A percentile compares a stretch with the other conserved stretches of the same genome.
These are phyloP conservation scores for Gnomoniopsis sp. DNA, from an alignment of 2,329 filamentous ascomycete genomes.

Conservation along the genomic window DNA sequence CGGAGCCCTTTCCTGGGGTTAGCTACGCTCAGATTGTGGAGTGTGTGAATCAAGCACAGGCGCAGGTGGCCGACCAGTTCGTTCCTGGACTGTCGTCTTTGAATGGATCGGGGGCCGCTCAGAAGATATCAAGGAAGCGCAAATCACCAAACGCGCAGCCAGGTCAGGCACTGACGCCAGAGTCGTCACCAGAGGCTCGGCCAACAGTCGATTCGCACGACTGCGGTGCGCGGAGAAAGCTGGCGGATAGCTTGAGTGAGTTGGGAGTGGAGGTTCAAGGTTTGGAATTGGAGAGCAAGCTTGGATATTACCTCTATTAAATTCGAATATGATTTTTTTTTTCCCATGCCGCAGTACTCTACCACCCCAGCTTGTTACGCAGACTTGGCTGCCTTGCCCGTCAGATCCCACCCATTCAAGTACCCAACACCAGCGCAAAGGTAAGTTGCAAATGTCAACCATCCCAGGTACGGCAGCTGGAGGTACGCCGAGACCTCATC, in stretches of 20 bases:
- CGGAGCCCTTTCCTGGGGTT: slow-evolving; percentile 23
- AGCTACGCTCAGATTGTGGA: slow-evolving; percentile 24
- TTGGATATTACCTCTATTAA: slow-evolving; percentile 27
- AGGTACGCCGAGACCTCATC: slow-evolving; percentile 72
- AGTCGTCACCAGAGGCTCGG: slow-evolving; percentile 22
- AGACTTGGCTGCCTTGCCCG: slow-evolving; percentile 27
- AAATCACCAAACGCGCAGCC: slow-evolving; percentile 15
- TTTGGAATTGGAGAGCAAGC: slow-evolving; percentile 26
- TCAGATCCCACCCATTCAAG: slow-evolving; percentile 66
- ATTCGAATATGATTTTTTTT: not conserved
- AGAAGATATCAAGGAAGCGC: slow-evolving; percentile 7
- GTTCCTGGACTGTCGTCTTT: slow-evolving; percentile 5
- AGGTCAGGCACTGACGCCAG: slow-evolving; percentile 19
- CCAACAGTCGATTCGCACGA: slow-evolving; percentile 15
- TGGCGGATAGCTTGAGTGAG: slow-evolving; percentile 19
- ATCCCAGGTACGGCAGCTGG: slow-evolving; percentile 79
- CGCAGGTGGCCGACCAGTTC: slow-evolving; percentile 1
- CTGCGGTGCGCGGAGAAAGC: slow-evolving; percentile 18
- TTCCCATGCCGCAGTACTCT: not conserved
- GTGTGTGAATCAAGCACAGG: slow-evolving; percentile 22
- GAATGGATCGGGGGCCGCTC: not conserved
- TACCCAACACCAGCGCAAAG: slow-evolving; percentile 67
- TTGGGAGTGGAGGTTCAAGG: slow-evolving; percentile 23
- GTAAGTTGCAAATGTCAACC: slow-evolving; percentile 86
- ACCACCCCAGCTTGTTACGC: slow-evolving; percentile 4